These are phyloP conservation scores for Trypanosoma boissoni DNA, from an alignment of 208 protist species.

Conservation along the genomic window DNA sequence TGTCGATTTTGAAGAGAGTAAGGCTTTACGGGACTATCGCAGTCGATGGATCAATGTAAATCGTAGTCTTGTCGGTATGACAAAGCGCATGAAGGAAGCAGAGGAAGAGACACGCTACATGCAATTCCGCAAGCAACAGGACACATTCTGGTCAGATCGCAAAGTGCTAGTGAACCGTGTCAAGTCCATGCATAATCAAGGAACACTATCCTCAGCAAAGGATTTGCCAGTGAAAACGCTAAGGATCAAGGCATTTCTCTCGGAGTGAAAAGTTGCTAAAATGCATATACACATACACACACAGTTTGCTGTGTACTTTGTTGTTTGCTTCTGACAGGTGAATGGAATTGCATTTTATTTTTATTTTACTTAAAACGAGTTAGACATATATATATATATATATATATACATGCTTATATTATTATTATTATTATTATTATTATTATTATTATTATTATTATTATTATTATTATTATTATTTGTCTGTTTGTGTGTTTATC, in stretches of 20 bases:
- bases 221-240: slow-evolving; percentile 85
- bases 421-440: slow-evolving; percentile 1
- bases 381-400: slow-evolving; percentile 4
- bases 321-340: neutral
- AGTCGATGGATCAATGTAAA: slow-evolving; percentile 92
- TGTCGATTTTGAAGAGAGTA: slow-evolving; percentile 90
- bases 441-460: neutral
- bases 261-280: slow-evolving; percentile 30
- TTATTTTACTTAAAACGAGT: neutral
- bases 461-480: neutral
- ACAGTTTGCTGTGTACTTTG: neutral
- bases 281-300: neutral
- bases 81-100: slow-evolving; percentile 79
- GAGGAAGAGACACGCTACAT: slow-evolving; percentile 89
- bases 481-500: slow-evolving; percentile 8
- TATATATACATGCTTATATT: slow-evolving; percentile 4
- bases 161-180: slow-evolving; percentile 90
- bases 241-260: slow-evolving; percentile 85
- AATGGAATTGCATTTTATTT: too few species aligned
- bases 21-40: slow-evolving; percentile 84
- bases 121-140: slow-evolving; percentile 80
- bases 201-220: slow-evolving; percentile 60
- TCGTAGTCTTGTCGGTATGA: slow-evolving; percentile 87
- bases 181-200: slow-evolving; percentile 90
- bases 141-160: slow-evolving; percentile 89